Conservation (phyloP, 805 yeast genomes). For the Sporopachydermia lactativora region DNA sequence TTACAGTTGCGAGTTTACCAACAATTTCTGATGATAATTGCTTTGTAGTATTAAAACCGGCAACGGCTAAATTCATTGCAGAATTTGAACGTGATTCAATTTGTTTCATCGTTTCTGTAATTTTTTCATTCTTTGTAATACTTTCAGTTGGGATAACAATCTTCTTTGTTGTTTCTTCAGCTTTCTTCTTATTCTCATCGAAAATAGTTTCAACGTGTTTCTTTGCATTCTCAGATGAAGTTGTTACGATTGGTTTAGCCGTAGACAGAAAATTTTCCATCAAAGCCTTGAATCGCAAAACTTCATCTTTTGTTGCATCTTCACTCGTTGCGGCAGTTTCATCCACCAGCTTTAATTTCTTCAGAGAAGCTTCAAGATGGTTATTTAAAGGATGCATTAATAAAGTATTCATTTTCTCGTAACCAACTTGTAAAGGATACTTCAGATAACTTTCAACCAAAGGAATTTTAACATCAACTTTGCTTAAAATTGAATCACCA, state of each 20-base stretch:
- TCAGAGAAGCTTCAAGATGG: neutral
- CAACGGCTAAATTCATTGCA: neutral
- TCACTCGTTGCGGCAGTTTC: no score
- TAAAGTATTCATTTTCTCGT: neutral
- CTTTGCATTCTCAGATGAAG: neutral
- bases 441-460: neutral
- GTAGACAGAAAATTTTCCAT: neutral
- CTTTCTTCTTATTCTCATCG: conserved; percentile 1
- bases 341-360: neutral
- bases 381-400: neutral
- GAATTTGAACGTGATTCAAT: neutral
- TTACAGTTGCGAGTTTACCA: neutral
- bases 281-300: neutral
- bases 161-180: neutral
- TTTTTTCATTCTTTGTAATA: neutral
- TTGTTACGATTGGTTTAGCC: neutral
- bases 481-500: neutral
- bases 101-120: neutral
- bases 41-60: neutral
- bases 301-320: neutral
- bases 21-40: neutral
- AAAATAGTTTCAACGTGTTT: neutral
- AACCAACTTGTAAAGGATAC: neutral
- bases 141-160: neutral
- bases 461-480: neutral